These are phyloP conservation scores for Ophiostoma quercus DNA, from an alignment of 2,329 filamentous ascomycete genomes.

Conservation along the genomic window DNA sequence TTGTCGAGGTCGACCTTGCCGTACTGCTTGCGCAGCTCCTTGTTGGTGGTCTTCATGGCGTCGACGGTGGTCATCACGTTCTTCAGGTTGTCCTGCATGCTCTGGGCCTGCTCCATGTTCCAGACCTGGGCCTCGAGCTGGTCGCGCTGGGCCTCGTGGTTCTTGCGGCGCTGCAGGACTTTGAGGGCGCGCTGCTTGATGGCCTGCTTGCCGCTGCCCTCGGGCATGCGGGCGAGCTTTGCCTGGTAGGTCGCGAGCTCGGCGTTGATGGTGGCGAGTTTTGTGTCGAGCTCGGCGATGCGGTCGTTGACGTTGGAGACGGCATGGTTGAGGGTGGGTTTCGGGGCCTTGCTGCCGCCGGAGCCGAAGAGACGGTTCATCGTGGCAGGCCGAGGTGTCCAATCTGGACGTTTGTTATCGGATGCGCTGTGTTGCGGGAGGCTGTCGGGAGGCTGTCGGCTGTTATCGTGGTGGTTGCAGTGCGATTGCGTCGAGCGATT, in stretches of 20 bases:
- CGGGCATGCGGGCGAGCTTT: slow-evolving; percentile 86
- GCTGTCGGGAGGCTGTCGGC: too few relatives aligned
- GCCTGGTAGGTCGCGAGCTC: slow-evolving; percentile 84
- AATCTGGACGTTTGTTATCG: background rate
- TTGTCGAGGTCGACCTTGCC: slow-evolving; percentile 96
- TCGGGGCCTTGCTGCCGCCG: slow-evolving; percentile 63
- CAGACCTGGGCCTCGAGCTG: slow-evolving; percentile 91
- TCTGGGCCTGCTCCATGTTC: slow-evolving; percentile 98
- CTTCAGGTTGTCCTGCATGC: slow-evolving; percentile 98
- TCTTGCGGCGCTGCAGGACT: slow-evolving; percentile 84
- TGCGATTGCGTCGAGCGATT: background rate
- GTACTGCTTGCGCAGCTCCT: slow-evolving; percentile 87
- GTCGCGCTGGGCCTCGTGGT: slow-evolving; percentile 90
- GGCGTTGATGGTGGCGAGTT: slow-evolving; percentile 85
- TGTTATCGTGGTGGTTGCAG: background rate
- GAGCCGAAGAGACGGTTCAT: slow-evolving; percentile 98
- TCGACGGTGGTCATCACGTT: slow-evolving; percentile 98
- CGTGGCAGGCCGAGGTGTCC: background rate
- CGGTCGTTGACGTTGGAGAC: slow-evolving; percentile 81
- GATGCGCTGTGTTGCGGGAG: too few relatives aligned
- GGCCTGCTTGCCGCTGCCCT: slow-evolving; percentile 86
- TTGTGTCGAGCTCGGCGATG: slow-evolving; percentile 85
- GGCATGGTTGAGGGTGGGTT: slow-evolving; percentile 78
- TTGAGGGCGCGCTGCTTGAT: slow-evolving; percentile 94
- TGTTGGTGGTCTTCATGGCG: slow-evolving; percentile 94